These are phyloP conservation scores for Aspergillus tamarii DNA, from an alignment of 2,329 filamentous ascomycete genomes.

Conservation along the genomic window DNA sequence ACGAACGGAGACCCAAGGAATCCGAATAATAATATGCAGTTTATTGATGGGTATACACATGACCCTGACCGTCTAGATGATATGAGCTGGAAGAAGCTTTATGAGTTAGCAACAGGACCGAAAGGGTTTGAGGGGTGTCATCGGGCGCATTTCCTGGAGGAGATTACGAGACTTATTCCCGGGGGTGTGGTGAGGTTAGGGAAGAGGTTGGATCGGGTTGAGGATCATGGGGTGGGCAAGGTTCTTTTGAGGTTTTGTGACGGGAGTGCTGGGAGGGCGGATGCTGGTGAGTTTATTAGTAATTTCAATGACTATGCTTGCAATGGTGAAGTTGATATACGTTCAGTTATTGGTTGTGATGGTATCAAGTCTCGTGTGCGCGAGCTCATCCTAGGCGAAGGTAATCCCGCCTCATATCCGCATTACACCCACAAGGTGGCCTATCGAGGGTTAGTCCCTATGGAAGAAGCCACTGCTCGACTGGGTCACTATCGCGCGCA, in stretches of 20 bases:
- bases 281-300: slow-evolving; percentile 30
- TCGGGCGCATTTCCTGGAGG: slow-evolving; percentile 47
- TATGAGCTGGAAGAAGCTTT: slow-evolving; percentile 19
- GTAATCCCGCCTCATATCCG: slow-evolving; percentile 49
- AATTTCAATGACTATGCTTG: too few relatives aligned
- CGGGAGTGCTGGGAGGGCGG: slow-evolving; percentile 47
- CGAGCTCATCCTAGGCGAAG: slow-evolving; percentile 54
- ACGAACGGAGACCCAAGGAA: slow-evolving; percentile 14
- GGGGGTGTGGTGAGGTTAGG: slow-evolving; percentile 37
- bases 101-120: slow-evolving; percentile 17
- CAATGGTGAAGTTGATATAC: too few relatives aligned
- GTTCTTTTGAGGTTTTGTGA: slow-evolving; percentile 48
- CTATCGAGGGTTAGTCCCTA: slow-evolving; percentile 65
- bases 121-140: slow-evolving; percentile 33
- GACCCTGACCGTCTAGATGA: slow-evolving; percentile 3
- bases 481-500: slow-evolving; percentile 54
- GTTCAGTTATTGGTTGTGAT: slow-evolving; percentile 59
- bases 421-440: slow-evolving; percentile 63
- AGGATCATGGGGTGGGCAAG: slow-evolving; percentile 26
- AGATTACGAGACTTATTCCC: slow-evolving; percentile 47
- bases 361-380: slow-evolving; percentile 64
- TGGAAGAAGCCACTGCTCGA: slow-evolving; percentile 54
- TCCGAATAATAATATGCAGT: slow-evolving; percentile 25
- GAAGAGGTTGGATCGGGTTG: slow-evolving; percentile 39
- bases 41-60: slow-evolving; percentile 32